phyloP scores from a whole-genome alignment of 2,329 filamentous ascomycete genomes.

The Pezicula rhizophila region DNA sequence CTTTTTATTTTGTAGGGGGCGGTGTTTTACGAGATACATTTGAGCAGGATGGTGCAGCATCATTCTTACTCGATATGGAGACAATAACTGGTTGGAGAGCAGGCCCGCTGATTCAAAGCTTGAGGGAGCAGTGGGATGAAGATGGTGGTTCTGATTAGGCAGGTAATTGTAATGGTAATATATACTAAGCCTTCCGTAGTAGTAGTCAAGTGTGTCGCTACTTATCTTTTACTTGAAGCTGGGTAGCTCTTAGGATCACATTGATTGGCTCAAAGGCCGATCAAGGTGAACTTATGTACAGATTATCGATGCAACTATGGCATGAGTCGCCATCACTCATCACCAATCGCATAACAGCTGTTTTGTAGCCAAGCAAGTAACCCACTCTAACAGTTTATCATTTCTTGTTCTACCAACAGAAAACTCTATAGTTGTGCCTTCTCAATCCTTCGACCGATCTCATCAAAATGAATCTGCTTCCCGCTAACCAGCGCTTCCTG shows the following conservation, averaged over 20 bases:
- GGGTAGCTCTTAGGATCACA: no score
- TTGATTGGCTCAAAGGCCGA: no score
- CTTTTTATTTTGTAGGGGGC: not conserved
- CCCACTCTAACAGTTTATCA: no score
- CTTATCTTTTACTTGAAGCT: no score
- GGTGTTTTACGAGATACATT: not conserved
- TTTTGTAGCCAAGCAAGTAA: no score
- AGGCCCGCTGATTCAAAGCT: not conserved
- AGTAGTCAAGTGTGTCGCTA: no score
- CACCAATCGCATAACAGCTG: no score
- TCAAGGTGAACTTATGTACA: no score
- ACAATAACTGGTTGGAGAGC: not conserved
- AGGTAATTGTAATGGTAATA: no score
- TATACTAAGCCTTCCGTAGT: not conserved
- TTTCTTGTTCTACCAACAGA: no score
- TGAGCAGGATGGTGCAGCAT: not conserved
- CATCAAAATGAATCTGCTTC: conserved; percentile 52
- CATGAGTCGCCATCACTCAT: no score
- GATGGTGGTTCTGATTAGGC: not conserved
- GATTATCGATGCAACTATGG: no score
- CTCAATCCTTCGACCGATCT: conserved; percentile 33
- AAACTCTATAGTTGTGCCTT: conserved; percentile 1
- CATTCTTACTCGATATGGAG: not conserved
- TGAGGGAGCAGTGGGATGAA: not conserved
- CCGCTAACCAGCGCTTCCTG: conserved; percentile 49